Conservation (phyloP, 2,329 filamentous ascomycete genomes). For the Orbilia oligospora region DNA sequence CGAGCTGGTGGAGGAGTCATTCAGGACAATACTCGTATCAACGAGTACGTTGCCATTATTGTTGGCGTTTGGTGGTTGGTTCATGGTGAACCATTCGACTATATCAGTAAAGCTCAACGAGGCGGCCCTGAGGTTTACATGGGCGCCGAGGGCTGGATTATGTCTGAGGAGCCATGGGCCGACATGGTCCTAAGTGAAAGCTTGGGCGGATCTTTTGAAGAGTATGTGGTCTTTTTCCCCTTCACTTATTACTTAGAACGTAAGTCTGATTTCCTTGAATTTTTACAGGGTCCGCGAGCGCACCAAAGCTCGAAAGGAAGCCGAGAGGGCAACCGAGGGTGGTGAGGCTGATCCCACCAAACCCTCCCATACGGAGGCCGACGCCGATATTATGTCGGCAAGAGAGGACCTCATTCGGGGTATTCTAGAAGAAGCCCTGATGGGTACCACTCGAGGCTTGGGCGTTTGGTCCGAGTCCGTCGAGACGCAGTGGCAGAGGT, state of each 20-base stretch:
- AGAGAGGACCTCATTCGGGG: background rate
- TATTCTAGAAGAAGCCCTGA: background rate
- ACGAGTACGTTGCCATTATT: constrained; percentile 12
- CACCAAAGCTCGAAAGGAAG: background rate
- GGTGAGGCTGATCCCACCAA: background rate
- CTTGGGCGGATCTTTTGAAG: constrained; percentile 3
- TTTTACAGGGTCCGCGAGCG: background rate
- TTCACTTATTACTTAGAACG: background rate
- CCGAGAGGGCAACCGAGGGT: background rate
- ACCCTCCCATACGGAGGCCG: background rate
- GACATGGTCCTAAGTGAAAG: background rate
- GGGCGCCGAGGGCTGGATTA: background rate
- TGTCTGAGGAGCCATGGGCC: background rate
- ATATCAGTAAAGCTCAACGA: background rate
- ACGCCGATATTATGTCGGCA: background rate
- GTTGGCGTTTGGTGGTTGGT: background rate
- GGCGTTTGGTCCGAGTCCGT: background rate
- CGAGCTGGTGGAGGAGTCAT: background rate
- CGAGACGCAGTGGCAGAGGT: background rate
- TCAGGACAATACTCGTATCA: background rate
- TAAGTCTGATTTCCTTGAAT: background rate
- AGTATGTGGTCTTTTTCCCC: background rate
- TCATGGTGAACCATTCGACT: background rate
- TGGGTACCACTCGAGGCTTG: background rate
- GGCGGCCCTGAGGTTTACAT: constrained; percentile 14